Evolutionary conservation across 129 eudicot species (phyloP).

Genomic region (Centaurea solstitialis): DNA sequence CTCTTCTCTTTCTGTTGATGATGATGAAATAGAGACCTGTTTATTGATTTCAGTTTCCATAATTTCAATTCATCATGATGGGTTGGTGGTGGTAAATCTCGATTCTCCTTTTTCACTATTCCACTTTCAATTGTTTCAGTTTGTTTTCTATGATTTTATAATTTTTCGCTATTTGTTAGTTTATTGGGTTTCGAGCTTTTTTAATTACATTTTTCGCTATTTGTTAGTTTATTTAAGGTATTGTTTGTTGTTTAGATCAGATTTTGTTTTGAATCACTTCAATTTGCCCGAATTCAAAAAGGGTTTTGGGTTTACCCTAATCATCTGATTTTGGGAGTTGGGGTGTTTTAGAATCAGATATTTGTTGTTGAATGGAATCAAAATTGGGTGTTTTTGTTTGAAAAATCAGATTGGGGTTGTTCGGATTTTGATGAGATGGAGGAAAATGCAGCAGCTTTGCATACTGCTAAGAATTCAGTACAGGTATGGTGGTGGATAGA

Average conservation of each 20-base stretch:
- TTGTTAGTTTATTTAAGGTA: background rate
- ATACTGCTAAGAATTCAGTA: conserved; percentile 77
- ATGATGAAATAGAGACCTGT: conserved; percentile 9
- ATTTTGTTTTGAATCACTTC: background rate
- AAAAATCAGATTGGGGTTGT: conserved; percentile 2
- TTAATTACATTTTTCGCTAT: background rate
- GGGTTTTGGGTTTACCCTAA: conserved; percentile 15
- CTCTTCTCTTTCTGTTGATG: too few relatives aligned
- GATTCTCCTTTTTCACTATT: conserved; percentile 18
- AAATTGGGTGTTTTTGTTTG: conserved; percentile 4
- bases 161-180: too few relatives aligned
- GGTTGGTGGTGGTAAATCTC: conserved; percentile 25
- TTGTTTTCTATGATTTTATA: background rate
- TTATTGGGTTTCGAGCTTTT: conserved; percentile 4
- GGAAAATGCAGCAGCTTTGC: conserved; percentile 93
- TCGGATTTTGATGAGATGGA: conserved; percentile 65
- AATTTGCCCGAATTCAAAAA: conserved; percentile 17
- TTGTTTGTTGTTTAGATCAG: conserved; percentile 1
- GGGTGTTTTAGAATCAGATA: conserved; percentile 2
- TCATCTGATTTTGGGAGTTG: background rate
- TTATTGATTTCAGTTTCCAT: background rate
- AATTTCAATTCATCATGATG: background rate
- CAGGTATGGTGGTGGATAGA: too few relatives aligned
- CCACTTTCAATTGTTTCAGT: background rate
- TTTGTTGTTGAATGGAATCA: conserved; percentile 19